phyloP scores from a whole-genome alignment of 2,329 filamentous ascomycete species.

The Aspergillus sp. region DNA sequence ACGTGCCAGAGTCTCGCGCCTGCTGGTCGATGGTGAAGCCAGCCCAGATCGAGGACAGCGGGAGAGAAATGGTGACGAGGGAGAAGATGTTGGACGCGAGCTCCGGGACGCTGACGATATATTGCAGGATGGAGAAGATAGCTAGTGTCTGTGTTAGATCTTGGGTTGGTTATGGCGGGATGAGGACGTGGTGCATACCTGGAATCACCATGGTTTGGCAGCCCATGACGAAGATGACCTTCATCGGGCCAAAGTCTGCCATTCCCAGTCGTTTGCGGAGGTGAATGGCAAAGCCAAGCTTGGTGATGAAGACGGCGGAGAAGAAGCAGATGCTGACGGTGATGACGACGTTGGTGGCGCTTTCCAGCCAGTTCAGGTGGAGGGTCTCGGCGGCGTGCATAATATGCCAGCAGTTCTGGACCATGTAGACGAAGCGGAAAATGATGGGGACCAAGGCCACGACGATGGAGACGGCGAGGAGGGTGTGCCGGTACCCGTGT shows the following conservation, averaged over 20 bases:
- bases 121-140: constrained; percentile 60
- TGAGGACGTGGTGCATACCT: constrained; percentile 39
- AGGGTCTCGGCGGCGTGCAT: constrained; percentile 26
- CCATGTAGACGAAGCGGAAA: constrained; percentile 52
- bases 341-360: constrained; percentile 49
- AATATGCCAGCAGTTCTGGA: constrained; percentile 48
- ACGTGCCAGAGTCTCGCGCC: constrained; percentile 2
- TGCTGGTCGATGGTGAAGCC: constrained; percentile 30
- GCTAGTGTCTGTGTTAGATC: constrained; percentile 39
- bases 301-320: constrained; percentile 59
- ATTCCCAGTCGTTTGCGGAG: constrained; percentile 57
- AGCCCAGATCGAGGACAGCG: constrained; percentile 67
- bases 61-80: constrained; percentile 61
- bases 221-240: constrained; percentile 66
- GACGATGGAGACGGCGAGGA: constrained; percentile 48
- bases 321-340: constrained; percentile 61
- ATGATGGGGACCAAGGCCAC: constrained; percentile 52
- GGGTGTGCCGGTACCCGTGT: constrained; percentile 39
- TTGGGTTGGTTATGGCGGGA: constrained; percentile 13
- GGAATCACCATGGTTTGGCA: constrained; percentile 65
- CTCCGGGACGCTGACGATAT: constrained; percentile 50
- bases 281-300: constrained; percentile 58
- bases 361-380: constrained; percentile 39
- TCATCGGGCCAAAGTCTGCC: constrained; percentile 61
- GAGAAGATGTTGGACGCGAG: constrained; percentile 56